Evolutionary conservation across 2,329 filamentous ascomycete species (phyloP).

Genomic region (Tolypocladium nubicola): DNA sequence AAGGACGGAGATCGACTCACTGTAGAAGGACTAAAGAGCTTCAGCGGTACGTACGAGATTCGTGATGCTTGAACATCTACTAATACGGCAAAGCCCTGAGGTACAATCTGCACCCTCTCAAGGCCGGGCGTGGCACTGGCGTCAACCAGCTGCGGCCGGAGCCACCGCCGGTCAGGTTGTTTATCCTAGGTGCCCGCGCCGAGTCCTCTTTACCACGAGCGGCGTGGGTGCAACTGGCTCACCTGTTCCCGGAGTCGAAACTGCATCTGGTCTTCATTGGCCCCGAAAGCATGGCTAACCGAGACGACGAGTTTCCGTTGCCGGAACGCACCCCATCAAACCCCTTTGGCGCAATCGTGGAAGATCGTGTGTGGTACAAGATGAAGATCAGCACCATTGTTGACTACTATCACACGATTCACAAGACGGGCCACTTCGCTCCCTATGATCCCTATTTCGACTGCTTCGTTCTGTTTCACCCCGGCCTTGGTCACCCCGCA

Average conservation of each 20-base stretch:
- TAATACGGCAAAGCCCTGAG: conserved; percentile 54
- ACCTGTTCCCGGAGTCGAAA: conserved; percentile 85
- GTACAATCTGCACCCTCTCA: conserved; percentile 86
- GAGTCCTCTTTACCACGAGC: conserved; percentile 92
- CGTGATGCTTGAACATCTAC: not conserved
- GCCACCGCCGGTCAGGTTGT: conserved; percentile 81
- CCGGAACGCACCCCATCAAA: conserved; percentile 77
- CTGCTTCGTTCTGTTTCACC: conserved; percentile 94
- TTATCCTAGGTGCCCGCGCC: conserved; percentile 89
- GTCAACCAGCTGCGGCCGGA: conserved; percentile 74
- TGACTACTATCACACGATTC: conserved; percentile 95
- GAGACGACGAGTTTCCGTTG: conserved; percentile 84
- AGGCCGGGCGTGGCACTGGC: conserved; percentile 59
- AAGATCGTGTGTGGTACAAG: conserved; percentile 76
- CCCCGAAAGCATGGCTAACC: conserved; percentile 90
- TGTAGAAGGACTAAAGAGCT: conserved; percentile 80
- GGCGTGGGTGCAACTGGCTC: conserved; percentile 87
- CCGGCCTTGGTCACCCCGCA: conserved; percentile 87
- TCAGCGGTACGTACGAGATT: conserved; percentile 58
- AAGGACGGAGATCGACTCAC: conserved; percentile 68
- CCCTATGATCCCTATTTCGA: conserved; percentile 98
- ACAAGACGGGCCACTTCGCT: conserved; percentile 80
- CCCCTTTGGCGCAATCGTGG: conserved; percentile 87
- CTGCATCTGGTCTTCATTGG: conserved; percentile 93
- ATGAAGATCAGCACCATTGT: conserved; percentile 98